Percentiles rank a stretch among this genome's conserved stretches.
phyloP scores from a whole-genome alignment of 2,329 filamentous ascomycete genomes.

The Aureobasidium musti region DNA sequence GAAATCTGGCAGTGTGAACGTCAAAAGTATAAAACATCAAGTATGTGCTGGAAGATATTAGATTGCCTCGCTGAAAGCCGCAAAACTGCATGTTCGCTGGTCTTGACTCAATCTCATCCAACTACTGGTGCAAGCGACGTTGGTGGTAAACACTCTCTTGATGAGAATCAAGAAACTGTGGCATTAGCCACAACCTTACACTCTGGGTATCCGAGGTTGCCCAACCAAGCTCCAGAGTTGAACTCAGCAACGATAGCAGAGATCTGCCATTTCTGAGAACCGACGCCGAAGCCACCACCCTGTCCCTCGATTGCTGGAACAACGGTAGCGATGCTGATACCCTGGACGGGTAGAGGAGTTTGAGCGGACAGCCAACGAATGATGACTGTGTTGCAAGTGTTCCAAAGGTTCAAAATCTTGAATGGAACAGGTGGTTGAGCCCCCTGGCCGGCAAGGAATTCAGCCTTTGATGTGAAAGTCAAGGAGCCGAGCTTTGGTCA shows the following conservation, averaged over 20 bases:
- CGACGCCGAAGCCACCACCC: conserved; percentile 17
- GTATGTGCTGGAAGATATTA: too few relatives aligned
- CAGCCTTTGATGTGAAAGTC: conserved; percentile 36
- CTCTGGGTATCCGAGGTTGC: conserved; percentile 20
- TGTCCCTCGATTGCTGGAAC: conserved; percentile 5
- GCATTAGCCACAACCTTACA: background rate
- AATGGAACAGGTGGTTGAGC: conserved; percentile 40
- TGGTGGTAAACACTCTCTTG: too few relatives aligned
- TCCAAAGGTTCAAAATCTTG: conserved; percentile 37
- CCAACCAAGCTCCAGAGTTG: conserved; percentile 42
- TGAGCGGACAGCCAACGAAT: conserved; percentile 39
- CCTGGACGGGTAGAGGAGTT: conserved; percentile 34
- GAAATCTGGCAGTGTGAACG: too few relatives aligned
- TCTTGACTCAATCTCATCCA: too few relatives aligned
- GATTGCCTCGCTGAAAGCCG: too few relatives aligned
- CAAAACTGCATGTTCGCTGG: too few relatives aligned
- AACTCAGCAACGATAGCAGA: conserved; percentile 42
- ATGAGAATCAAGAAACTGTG: background rate
- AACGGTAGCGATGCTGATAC: conserved; percentile 31
- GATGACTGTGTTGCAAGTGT: conserved; percentile 37
- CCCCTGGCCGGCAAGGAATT: conserved; percentile 39
- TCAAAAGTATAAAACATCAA: too few relatives aligned
- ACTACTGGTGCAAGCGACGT: background rate
- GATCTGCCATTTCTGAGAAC: conserved; percentile 37
- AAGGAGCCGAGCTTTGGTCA: conserved; percentile 1